Conservation (phyloP, 768 basidiomycete genomes). For the Pisolithus marmoratus region DNA sequence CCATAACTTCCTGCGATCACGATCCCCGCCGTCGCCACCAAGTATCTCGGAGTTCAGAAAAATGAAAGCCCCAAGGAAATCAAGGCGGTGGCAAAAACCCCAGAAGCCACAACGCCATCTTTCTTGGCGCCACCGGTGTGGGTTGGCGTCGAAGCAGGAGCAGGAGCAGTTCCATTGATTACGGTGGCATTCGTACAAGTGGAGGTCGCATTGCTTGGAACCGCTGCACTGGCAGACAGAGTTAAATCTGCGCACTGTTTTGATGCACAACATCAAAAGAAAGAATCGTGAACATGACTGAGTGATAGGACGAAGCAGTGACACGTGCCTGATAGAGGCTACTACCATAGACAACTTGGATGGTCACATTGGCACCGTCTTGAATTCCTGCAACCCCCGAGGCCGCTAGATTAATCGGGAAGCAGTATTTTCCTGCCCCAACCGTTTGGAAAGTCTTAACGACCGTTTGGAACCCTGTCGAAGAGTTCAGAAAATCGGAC, state of each 20-base stretch:
- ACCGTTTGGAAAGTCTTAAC: slow-evolving; percentile 44
- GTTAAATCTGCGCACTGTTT: slow-evolving; percentile 75
- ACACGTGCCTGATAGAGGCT: slow-evolving; percentile 56
- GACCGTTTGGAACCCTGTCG: slow-evolving; percentile 28
- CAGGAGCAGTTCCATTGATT: slow-evolving; percentile 3
- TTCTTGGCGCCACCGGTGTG: slow-evolving; percentile 15
- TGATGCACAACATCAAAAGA: not conserved
- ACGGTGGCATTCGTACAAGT: slow-evolving; percentile 31
- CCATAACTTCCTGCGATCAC: no score
- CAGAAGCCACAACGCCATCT: slow-evolving; percentile 4
- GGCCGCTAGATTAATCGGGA: slow-evolving; percentile 54
- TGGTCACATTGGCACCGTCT: slow-evolving; percentile 68
- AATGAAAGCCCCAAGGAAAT: slow-evolving; percentile 4
- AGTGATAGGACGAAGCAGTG: not conserved
- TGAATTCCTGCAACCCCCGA: slow-evolving; percentile 44
- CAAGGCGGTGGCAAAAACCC: slow-evolving; percentile 9
- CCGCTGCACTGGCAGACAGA: slow-evolving; percentile 46
- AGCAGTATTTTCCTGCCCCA: slow-evolving; percentile 61
- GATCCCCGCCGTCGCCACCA: not conserved
- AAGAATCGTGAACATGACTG: not conserved
- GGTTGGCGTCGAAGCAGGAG: slow-evolving; percentile 9
- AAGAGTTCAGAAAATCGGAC: slow-evolving; percentile 52
- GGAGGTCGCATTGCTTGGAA: slow-evolving; percentile 37
- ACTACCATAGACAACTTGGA: slow-evolving; percentile 62
- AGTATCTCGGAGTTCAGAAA: slow-evolving; percentile 14